Base-by-base conservation (phyloP, 2,329 filamentous ascomycete species). In the Colletotrichum tanaceti region DNA sequence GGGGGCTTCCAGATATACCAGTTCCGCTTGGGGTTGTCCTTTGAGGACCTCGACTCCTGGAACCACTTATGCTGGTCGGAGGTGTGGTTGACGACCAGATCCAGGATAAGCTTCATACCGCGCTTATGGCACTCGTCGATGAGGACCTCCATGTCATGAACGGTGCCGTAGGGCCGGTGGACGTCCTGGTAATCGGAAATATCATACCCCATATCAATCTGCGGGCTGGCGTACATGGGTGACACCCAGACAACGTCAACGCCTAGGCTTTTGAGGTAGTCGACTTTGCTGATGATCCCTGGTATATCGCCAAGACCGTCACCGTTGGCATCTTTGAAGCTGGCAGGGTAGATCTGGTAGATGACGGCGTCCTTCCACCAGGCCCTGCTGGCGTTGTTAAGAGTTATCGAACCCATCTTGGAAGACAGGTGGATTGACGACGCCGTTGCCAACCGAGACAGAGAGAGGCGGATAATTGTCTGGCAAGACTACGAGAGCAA, bases 31-130 rank as follows among this genome's bases (percentile, higher is more conserved):
- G 88, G 83, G 73, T 83, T 90, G 71, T 86, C 82, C 65, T 84
- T 87, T 47, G 86, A 89, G 43, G 85, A 86, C 58, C 87, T 82
- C 2, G 89, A 91, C 74, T 92, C 86, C 55, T 87, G 83, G 78
- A 93, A 93, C 91, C 91, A 94, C 4, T 84, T 82, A 73, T 93
- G 90, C 75, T 92, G 84, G 71, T 91, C 87, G 3, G 88, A 91
- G 0, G 91, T 93, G 75, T 95, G 92, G 72, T 94, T 95, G 70
- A 94, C 86, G 2, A 94, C 92, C 3, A 94, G 82, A 74, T 94
- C 91, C 67, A 94, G 85, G 65, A 94, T 88, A 13, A 94, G 79
- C 72, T 87, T 88, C 86, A 94, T 92, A 3, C 85, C 88, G 4
- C 89, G 84, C 18, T 83, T 77, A 68, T 91, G 89, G 47, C 87